Evolutionary conservation across 192 early-diverging fungal species (phyloP), one percentile per base, ranked within the genome.

Genomic region (Helicostylum pulchrum): DNA sequence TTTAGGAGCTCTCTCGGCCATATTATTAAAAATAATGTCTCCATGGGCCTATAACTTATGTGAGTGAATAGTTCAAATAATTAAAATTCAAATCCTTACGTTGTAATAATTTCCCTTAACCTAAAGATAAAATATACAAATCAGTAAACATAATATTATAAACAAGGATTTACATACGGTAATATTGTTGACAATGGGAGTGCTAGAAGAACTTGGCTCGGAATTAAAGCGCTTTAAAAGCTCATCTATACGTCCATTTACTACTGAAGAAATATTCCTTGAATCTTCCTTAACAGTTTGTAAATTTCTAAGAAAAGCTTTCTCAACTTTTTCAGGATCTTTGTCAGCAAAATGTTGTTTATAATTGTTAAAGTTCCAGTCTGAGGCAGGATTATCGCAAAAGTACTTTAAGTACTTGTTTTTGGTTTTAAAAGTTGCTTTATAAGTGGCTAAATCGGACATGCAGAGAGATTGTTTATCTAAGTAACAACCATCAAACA

Each of bases 1-100:
- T 17, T 49, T 49, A 19, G 5, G 15, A 49, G 15, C 48, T 49
- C 17, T 49, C 48, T 49, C 48, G 17, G 48, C 48, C 48, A 6
- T 49, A 15, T 49, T 19, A 19, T 49, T 49, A 19, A 49, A 19
- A 15, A 6, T 49, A 6, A 49, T 49, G 19, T 49, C 48, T 49
- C 48, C 19, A 19, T 19, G n/a, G 19, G 48, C 48, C 48, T 49
- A 49, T 49, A 49, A 49, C 48, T 49, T 19, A 19, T 49, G 15
- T 49, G 48, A 49, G 48, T 49, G 48, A 49, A 49, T 19, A 49
- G 48, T 49, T 49, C 17, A 15, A 49, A 49, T 36, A 36, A 36
- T 49, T 49, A 49, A 49, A 49, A 49, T 19, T 49, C 48, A 49
- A 49, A 49, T 49, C 48, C n/a, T 49, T 49, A 19, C 48, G 48